A percentile compares a stretch with the other conserved stretches of the same genome.
Evolutionary conservation across 495 filamentous ascomycete genomes (phyloP).

Genomic region (Penicillium robsamsonii): DNA sequence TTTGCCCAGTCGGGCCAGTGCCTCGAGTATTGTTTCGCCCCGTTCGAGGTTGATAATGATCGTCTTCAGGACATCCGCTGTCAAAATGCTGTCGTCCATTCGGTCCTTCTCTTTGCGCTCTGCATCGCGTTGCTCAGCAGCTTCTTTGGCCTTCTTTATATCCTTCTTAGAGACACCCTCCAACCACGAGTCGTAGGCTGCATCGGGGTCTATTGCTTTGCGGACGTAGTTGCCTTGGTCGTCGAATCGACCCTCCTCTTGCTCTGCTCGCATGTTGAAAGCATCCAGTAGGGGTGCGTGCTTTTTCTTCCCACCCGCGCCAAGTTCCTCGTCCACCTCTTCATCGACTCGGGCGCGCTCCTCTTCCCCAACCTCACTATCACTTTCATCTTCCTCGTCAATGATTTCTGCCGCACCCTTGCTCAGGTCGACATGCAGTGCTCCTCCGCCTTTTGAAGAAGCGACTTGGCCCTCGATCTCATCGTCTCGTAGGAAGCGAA

Average conservation of each 20-base stretch:
- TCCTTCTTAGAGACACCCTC: conserved; percentile 91
- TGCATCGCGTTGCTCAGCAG: conserved; percentile 80
- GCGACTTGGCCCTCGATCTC: conserved; percentile 87
- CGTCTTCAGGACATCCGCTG: conserved; percentile 66
- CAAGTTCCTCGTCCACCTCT: conserved; percentile 81
- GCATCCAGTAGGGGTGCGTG: conserved; percentile 95
- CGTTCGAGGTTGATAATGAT: conserved; percentile 72
- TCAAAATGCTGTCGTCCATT: conserved; percentile 70
- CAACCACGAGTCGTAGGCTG: conserved; percentile 87
- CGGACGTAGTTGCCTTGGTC: conserved; percentile 85
- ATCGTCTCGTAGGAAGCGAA: conserved; percentile 69
- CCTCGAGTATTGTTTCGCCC: conserved; percentile 87
- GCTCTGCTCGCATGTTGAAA: conserved; percentile 88
- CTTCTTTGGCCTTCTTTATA: conserved; percentile 81
- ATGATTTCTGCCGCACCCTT: conserved; percentile 41
- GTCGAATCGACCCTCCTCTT: conserved; percentile 92
- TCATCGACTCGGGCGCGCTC: conserved; percentile 66
- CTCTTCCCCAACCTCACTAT: conserved; percentile 71
- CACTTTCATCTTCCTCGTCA: conserved; percentile 52
- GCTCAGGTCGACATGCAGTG: conserved; percentile 58
- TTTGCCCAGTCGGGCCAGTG: conserved; percentile 76
- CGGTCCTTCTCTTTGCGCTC: conserved; percentile 66
- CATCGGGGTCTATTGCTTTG: conserved; percentile 86
- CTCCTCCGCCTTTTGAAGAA: conserved; percentile 67
- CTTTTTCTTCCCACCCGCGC: conserved; percentile 84